Evolutionary conservation across 2,329 filamentous ascomycete genomes (phyloP).

Genomic region (Blastomyces emzantsi): DNA sequence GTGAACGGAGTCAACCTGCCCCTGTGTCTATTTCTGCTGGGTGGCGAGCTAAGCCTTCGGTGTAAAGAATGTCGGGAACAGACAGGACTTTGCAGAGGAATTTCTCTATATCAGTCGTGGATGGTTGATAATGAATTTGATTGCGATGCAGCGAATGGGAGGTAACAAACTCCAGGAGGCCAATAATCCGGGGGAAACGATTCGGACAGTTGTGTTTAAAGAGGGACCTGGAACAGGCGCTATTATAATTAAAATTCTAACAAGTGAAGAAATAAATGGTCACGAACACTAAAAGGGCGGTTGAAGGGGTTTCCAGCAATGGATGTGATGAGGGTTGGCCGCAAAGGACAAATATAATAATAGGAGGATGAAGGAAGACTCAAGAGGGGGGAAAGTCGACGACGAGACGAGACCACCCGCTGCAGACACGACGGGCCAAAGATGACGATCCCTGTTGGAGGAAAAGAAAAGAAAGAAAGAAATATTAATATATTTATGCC

Average conservation of each 20-base stretch:
- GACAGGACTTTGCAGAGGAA: background rate
- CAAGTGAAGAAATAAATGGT: background rate
- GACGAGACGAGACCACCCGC: background rate
- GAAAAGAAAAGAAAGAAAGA: background rate
- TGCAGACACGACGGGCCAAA: background rate
- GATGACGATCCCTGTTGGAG: background rate
- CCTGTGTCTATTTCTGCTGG: background rate
- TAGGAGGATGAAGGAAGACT: background rate
- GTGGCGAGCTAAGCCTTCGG: background rate
- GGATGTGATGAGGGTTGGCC: background rate
- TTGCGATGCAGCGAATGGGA: background rate
- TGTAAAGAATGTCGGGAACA: background rate
- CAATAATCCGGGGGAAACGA: background rate
- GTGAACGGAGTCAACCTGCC: background rate
- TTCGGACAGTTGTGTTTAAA: background rate
- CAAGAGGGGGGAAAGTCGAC: background rate
- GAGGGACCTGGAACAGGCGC: background rate
- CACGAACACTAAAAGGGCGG: background rate
- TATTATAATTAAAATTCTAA: background rate
- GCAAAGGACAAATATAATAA: conserved; percentile 8
- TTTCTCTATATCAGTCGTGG: background rate
- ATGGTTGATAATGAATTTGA: background rate
- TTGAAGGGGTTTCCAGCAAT: background rate
- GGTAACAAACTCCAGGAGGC: background rate
- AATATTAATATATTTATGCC: no score